These are phyloP conservation scores for Aspergillus ostianus DNA, from an alignment of 495 filamentous ascomycete genomes.

Conservation along the genomic window DNA sequence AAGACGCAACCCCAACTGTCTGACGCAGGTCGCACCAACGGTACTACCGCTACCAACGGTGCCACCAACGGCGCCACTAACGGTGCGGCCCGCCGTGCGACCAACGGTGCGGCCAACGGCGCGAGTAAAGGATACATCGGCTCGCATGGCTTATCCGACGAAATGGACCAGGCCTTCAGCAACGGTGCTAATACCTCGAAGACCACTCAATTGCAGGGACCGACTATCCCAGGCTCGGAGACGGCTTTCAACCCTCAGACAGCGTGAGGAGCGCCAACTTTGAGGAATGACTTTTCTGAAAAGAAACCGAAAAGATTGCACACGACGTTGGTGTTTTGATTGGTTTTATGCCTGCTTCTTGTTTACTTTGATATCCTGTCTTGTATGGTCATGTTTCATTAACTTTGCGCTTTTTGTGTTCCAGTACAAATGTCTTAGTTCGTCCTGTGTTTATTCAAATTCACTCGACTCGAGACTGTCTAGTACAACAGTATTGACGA, in stretches of 20 bases:
- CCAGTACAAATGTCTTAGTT: background rate
- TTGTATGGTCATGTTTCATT: background rate
- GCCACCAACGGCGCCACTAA: slow-evolving; percentile 17
- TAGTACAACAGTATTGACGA: background rate
- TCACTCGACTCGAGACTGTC: too few species aligned
- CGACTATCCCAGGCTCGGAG: slow-evolving; percentile 18
- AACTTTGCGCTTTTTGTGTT: background rate
- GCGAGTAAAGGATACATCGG: slow-evolving; percentile 13
- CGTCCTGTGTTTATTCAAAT: background rate
- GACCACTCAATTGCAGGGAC: slow-evolving; percentile 13
- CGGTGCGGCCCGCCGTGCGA: too few species aligned
- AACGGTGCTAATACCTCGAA: slow-evolving; percentile 19
- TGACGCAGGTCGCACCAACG: slow-evolving; percentile 12
- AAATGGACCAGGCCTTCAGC: slow-evolving; percentile 54
- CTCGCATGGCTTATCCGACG: slow-evolving; percentile 51
- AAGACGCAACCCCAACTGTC: slow-evolving; percentile 27
- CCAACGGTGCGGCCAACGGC: background rate
- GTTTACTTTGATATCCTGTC: background rate
- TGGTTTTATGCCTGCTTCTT: background rate
- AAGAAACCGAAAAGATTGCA: background rate
- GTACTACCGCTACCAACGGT: slow-evolving; percentile 12
- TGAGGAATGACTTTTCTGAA: background rate
- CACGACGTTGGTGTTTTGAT: background rate
- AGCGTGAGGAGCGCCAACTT: slow-evolving; percentile 14
- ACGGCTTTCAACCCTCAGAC: slow-evolving; percentile 27